Base-by-base conservation (phyloP, 805 yeast species). In the Tanozyma kutaoensis region DNA sequence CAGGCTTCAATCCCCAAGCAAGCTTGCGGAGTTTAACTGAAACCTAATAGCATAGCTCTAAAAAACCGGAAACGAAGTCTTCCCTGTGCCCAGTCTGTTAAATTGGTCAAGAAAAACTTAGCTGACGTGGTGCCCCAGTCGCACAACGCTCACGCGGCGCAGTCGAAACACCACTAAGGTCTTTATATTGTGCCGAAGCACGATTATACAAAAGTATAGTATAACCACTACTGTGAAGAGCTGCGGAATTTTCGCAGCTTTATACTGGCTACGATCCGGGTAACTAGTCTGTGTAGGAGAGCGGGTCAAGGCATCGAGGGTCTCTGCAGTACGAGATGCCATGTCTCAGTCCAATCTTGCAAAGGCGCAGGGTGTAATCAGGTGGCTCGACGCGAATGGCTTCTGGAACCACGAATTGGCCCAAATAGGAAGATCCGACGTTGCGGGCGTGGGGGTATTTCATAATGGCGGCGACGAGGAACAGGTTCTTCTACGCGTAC, bases 201-300 rank as follows among this genome's bases (percentile, higher is more conserved):
- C 62, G 45, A 49, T 66, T 69, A 70, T 72, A 72, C 64, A 26
- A 52, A 57, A 72, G 66, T 69, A 68, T 72, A 73, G 80, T 70
- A 72, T 72, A 73, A 72, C 80, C 80, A 70, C 81, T 73, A 73
- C 81, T 71, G 77, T n/a, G n/a, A n/a, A n/a, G n/a, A n/a, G n/a
- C n/a, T n/a, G n/a, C n/a, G n/a, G n/a, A n/a, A n/a, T n/a, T n/a
- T n/a, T n/a, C n/a, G n/a, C n/a, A n/a, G n/a, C n/a, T n/a, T n/a
- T n/a, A n/a, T n/a, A n/a, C n/a, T n/a, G n/a, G n/a, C n/a, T n/a
- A n/a, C n/a, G n/a, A n/a, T n/a, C n/a, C n/a, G n/a, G n/a, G n/a
- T n/a, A n/a, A n/a, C n/a, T n/a, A n/a, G n/a, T n/a, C n/a, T n/a
- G n/a, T n/a, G n/a, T n/a, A n/a, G n/a, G n/a, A n/a, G n/a, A n/a